Evolutionary conservation across 1,284 basidiomycete genomes (phyloP).

Genomic region (Cutaneotrichosporon curvatum): DNA sequence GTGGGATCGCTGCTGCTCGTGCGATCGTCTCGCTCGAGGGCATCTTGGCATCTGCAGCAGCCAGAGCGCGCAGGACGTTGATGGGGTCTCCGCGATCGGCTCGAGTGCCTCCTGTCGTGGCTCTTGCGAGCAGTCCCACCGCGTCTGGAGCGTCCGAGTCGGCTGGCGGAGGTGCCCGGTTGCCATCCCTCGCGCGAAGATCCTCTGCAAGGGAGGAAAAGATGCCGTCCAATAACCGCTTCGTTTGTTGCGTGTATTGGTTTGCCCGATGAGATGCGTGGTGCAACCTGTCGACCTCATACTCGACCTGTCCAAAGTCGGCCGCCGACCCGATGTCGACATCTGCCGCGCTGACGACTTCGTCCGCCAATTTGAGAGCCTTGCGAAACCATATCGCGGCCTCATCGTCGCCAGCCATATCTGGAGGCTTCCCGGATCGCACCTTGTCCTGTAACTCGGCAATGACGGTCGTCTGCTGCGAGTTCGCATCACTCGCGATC

Average conservation of each 20-base stretch:
- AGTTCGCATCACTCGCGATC: conserved; percentile 30
- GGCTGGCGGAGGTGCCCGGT: conserved; percentile 13
- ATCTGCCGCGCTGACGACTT: conserved; percentile 26
- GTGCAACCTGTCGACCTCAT: conserved; percentile 42
- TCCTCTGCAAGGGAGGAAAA: conserved; percentile 41
- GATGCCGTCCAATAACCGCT: conserved; percentile 44
- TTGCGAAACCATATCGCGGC: conserved; percentile 28
- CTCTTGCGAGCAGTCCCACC: conserved; percentile 20
- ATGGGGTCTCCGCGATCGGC: conserved; percentile 31
- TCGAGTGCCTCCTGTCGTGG: conserved; percentile 4
- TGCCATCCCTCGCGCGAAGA: conserved; percentile 32
- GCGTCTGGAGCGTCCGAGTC: conserved; percentile 28
- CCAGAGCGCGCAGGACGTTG: conserved; percentile 37
- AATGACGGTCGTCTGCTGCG: conserved; percentile 1
- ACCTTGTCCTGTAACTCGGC: conserved; percentile 2
- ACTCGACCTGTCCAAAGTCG: conserved; percentile 43
- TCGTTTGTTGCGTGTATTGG: conserved; percentile 40
- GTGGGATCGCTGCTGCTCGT: not conserved
- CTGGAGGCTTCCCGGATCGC: conserved; percentile 8
- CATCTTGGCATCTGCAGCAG: conserved; percentile 28
- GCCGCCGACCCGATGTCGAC: conserved; percentile 21
- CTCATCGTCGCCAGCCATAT: conserved; percentile 19
- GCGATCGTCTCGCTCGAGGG: conserved; percentile 1
- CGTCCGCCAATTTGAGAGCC: conserved; percentile 30
- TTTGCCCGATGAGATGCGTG: conserved; percentile 39